A percentile compares a stretch with the other conserved stretches of the same genome.
These are phyloP conservation scores for Phalaenopsis aphrodite DNA, from an alignment of 106 monocot species.

Conservation along the genomic window DNA sequence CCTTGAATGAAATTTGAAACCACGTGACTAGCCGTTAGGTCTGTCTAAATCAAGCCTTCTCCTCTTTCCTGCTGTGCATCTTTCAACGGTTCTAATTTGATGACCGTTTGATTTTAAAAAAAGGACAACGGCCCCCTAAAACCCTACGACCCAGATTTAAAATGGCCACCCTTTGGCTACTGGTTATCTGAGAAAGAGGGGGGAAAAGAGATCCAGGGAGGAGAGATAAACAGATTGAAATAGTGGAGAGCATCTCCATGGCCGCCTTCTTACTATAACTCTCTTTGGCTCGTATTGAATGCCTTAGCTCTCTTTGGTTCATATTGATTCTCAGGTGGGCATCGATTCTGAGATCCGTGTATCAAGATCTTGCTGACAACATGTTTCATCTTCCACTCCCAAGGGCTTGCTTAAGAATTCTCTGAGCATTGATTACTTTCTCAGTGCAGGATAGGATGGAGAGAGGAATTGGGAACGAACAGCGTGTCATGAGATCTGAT, in stretches of 20 bases:
- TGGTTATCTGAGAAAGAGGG: neutral
- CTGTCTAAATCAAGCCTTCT: neutral
- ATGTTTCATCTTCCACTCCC: neutral
- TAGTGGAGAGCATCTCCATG: neutral
- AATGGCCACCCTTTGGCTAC: neutral
- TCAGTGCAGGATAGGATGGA: neutral
- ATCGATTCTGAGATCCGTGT: neutral
- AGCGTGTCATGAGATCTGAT: neutral
- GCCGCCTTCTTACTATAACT: neutral
- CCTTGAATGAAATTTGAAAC: constrained; percentile 1
- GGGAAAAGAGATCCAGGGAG: neutral
- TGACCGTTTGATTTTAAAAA: constrained; percentile 1
- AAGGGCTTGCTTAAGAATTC: neutral
- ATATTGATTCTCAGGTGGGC: neutral
- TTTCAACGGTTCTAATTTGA: constrained; percentile 5
- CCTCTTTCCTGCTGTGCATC: constrained; percentile 1
- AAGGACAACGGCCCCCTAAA: neutral
- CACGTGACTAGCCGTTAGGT: constrained; percentile 10
- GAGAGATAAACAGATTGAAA: neutral
- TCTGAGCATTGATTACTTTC: neutral
- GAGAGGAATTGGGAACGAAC: neutral
- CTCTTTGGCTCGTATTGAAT: neutral
- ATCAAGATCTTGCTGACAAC: constrained; percentile 3
- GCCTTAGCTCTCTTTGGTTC: too few species aligned
- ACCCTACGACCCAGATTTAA: constrained; percentile 1